Base-by-base conservation (phyloP, 2,329 filamentous ascomycete genomes). In the Penicillium sp. region DNA sequence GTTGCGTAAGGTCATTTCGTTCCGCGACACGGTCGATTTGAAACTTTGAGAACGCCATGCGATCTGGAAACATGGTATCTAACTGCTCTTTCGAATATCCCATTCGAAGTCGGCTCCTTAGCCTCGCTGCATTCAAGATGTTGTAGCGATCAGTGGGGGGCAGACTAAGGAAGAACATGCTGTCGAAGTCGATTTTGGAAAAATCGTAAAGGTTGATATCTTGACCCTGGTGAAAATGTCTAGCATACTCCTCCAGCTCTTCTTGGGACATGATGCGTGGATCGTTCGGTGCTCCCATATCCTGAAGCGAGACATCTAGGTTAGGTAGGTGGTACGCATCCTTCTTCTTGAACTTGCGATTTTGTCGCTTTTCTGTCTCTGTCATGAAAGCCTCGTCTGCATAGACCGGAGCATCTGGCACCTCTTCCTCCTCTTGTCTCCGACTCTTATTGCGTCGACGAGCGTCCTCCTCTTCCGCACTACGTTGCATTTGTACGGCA, bases 141-240 rank as follows among this genome's bases (percentile, higher is more conserved):
- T 97, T 97, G 74, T 98, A 98, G 43, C 91, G 82, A 72, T 98
- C 93, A 2, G 85, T 84, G 1, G 89, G 78, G 0, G 94, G 93
- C 50, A 98, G 71, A 65, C 88, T 95, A 66, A 86, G 81, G 72
- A 98, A 98, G 70, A 98, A 98, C 12, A 91, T 83, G 57, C 90
- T 88, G 57, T 97, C 87, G 62, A 97, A 98, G 65, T 98, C 93
- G 60, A 98, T 98, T 70, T 97, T 97, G 64, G 87, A 94, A 65
- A 98, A 98, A 70, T 97, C 91, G 69, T 97, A 97, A 5, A 90
- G 70, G 57, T 75, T 76, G 48, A 97, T 85, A 65, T 97, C 91
- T 69, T 97, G 89, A 48, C 93, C 93, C 53, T 82, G 82, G 61
- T 96, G 82, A 62, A 97, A 97, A 56, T 97, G 90, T 45, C 84